Base-by-base conservation (phyloP, 768 basidiomycete species). In the Tylopilus plumbeoviolaceoides region DNA sequence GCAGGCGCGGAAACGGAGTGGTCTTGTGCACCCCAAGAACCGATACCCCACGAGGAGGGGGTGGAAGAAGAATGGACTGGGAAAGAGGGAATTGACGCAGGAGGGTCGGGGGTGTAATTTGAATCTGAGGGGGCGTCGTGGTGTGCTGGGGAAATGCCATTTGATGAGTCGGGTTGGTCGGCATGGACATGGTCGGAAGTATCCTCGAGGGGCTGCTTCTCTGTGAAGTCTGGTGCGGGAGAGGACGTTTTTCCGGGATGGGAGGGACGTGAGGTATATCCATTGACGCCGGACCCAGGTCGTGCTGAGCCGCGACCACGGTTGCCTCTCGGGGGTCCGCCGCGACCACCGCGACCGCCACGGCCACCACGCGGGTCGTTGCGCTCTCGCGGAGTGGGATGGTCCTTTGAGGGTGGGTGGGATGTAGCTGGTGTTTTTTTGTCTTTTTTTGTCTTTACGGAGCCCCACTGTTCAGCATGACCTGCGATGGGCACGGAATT, bases 361-460 rank as follows among this genome's bases (percentile, higher is more conserved):
- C 81, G 72, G 30, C 75, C 78, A 20, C 87, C 85, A 56, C 87
- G 75, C 47, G 79, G 62, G 55, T 74, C 65, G 2, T 79, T 70
- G 25, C 66, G 63, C 57, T 67, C 66, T 31, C 69, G 67, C 47
- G 56, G 31, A 8, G 35, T 5, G 41, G 57, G 54, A 7, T 63
- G 61, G 23, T 86, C 80, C 70, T 83, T 87, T 45, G 83, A 67
- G 41, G 63, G 57, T 38, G 73, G 47, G 39, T 78, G 76, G 36
- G 71, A 47, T 28, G 75, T 40, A 18, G 74, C 46, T 12, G 78
- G 61, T 0, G 58, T 41, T 72, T 89, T 91, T 78, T 91, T 91
- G 70, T 92, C 89, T 75, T 90, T 93, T 81, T 91, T 92, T 70
- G 82, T 85, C 57, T 82, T 82, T 52, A 91, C 90, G 50, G 88